These are phyloP conservation scores for Wallacemonas rigidus DNA, from an alignment of 208 protist genomes.

Conservation along the genomic window DNA sequence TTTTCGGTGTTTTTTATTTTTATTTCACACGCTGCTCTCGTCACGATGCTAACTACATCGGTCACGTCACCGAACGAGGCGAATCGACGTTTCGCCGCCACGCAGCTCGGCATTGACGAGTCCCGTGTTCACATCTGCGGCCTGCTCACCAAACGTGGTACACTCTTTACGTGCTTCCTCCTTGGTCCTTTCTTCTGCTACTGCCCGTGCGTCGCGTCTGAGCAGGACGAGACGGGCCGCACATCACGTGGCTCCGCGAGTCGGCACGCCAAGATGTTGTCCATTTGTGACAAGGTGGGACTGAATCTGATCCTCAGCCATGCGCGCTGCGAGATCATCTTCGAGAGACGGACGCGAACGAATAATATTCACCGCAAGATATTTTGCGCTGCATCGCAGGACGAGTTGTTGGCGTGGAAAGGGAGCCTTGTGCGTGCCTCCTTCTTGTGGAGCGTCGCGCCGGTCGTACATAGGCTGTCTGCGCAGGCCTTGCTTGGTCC, in stretches of 20 bases:
- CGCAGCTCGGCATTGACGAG: neutral
- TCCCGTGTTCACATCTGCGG: neutral
- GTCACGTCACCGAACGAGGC: neutral
- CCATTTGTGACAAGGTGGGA: conserved; percentile 7
- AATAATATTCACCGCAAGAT: conserved; percentile 11
- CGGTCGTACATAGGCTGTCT: neutral
- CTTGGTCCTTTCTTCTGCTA: conserved; percentile 7
- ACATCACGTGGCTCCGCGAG: neutral
- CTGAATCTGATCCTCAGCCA: neutral
- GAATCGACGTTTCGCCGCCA: neutral
- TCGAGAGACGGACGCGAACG: neutral
- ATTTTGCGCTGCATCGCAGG: neutral
- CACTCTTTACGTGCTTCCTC: neutral
- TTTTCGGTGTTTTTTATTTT: neutral
- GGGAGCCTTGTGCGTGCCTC: conserved; percentile 16
- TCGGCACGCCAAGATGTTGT: neutral
- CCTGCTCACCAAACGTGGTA: neutral
- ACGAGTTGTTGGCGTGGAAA: conserved; percentile 22
- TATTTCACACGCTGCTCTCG: neutral
- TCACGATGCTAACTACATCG: conserved; percentile 9
- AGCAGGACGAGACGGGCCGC: neutral
- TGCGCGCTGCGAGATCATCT: neutral
- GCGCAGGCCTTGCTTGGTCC: neutral
- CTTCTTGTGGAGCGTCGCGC: conserved; percentile 18
- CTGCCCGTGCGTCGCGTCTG: neutral